These are phyloP conservation scores for Erodium moschatum DNA, from an alignment of 441 rosid species.

Conservation along the genomic window DNA sequence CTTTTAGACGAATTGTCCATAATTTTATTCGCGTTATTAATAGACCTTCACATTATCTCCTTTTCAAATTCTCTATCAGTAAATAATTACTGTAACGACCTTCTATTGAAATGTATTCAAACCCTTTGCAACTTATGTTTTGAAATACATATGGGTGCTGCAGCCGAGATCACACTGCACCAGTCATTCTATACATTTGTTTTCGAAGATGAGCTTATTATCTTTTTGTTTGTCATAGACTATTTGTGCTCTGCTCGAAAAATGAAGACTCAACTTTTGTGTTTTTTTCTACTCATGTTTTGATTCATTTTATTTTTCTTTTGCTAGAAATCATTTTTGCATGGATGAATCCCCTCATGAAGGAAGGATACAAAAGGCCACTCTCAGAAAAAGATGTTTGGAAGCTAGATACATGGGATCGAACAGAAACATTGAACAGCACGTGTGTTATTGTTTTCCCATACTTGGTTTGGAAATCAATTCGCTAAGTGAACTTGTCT, in stretches of 20 bases:
- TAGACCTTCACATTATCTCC: constrained; percentile 2
- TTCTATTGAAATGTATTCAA: constrained; percentile 2
- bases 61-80: constrained; percentile 3
- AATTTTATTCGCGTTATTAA: background rate
- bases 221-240: background rate
- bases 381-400: constrained; percentile 88
- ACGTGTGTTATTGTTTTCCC: constrained; percentile 33
- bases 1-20: background rate
- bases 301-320: constrained; percentile 14
- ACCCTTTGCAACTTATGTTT: constrained; percentile 9
- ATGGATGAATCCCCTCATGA: constrained; percentile 94
- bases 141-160: background rate
- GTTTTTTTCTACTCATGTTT: constrained; percentile 15
- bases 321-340: constrained; percentile 49
- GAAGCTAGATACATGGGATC: constrained; percentile 92
- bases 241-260: constrained; percentile 12
- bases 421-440: constrained; percentile 57
- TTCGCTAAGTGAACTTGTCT: constrained; percentile 18
- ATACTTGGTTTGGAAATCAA: constrained; percentile 14
- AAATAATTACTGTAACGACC: background rate
- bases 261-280: constrained; percentile 10
- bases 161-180: constrained; percentile 7
- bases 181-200: background rate
- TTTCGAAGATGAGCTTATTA: background rate
- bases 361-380: constrained; percentile 76